phyloP scores from a whole-genome alignment of 2,329 filamentous ascomycete genomes.

The Hypoxylon sp. region DNA sequence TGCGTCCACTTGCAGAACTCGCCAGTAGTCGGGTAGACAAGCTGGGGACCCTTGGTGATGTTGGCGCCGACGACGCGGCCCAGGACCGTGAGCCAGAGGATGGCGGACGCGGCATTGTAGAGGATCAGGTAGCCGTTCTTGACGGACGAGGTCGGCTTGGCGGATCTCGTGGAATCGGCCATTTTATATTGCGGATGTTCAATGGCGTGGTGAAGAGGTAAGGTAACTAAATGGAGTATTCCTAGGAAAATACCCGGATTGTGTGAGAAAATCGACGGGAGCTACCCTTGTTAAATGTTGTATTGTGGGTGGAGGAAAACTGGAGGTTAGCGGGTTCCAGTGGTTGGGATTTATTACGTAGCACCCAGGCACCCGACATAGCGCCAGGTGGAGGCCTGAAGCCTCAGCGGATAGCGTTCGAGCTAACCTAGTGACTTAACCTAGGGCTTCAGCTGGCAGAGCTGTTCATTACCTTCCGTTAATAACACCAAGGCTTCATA shows the following conservation, averaged over 20 bases:
- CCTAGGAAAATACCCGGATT: neutral
- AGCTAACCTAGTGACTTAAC: too few species aligned
- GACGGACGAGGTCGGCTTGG: constrained; percentile 55
- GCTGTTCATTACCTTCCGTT: too few species aligned
- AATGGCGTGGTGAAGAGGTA: constrained; percentile 3
- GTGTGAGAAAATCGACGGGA: constrained; percentile 18
- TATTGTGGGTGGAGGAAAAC: constrained; percentile 1
- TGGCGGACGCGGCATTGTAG: constrained; percentile 84
- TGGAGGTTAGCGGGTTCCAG: constrained; percentile 15
- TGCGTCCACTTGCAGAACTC: constrained; percentile 83
- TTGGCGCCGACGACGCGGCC: constrained; percentile 71
- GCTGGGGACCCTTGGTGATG: constrained; percentile 63
- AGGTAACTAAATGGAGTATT: constrained; percentile 5
- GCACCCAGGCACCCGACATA: neutral
- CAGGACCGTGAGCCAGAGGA: constrained; percentile 83
- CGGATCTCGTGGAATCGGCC: constrained; percentile 42
- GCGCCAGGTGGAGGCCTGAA: neutral
- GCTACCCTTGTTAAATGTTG: constrained; percentile 10
- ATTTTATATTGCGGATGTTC: constrained; percentile 29
- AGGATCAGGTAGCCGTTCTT: constrained; percentile 79
- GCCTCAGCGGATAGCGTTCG: neutral
- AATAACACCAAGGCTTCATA: neutral
- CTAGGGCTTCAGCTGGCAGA: neutral
- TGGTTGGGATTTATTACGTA: constrained; percentile 15
- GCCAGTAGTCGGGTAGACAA: constrained; percentile 72